Evolutionary conservation across 2,329 filamentous ascomycete species (phyloP).

Genomic region (Podosphaera xanthii): DNA sequence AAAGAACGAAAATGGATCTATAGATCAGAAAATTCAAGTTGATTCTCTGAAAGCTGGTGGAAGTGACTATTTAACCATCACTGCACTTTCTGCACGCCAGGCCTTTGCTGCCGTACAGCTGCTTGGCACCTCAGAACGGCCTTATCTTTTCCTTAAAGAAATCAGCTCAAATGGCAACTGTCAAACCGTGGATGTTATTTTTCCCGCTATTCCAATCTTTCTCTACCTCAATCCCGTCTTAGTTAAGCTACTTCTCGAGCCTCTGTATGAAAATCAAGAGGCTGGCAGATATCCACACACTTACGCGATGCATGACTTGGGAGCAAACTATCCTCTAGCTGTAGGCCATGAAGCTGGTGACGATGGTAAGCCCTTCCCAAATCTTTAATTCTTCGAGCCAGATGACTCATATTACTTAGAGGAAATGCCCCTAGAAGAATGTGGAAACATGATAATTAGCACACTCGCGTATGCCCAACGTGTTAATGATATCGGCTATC

Average conservation of each 20-base stretch:
- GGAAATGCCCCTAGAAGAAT: conserved; percentile 58
- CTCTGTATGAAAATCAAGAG: conserved; percentile 44
- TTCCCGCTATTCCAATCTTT: conserved; percentile 62
- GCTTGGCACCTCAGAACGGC: conserved; percentile 42
- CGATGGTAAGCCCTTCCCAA: conserved; percentile 20
- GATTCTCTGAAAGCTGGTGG: conserved; percentile 47
- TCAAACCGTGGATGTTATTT: conserved; percentile 77
- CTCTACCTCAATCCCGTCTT: conserved; percentile 52
- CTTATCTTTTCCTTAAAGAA: conserved; percentile 68
- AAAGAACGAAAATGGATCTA: conserved; percentile 34
- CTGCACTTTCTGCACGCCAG: conserved; percentile 60
- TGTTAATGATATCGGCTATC: conserved; percentile 27
- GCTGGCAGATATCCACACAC: conserved; percentile 41
- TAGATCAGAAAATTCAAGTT: conserved; percentile 45
- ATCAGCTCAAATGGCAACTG: conserved; percentile 74
- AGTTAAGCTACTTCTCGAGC: conserved; percentile 35
- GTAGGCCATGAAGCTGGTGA: conserved; percentile 45
- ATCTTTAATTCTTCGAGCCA: not conserved
- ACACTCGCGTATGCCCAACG: conserved; percentile 45
- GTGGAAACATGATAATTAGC: conserved; percentile 68
- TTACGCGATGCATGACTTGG: conserved; percentile 55
- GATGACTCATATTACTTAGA: conserved; percentile 19
- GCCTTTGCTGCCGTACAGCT: conserved; percentile 57
- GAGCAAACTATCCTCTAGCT: conserved; percentile 43
- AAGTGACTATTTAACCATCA: conserved; percentile 51